These are phyloP conservation scores for Anastatica hierochuntica DNA, from an alignment of 345 rosid genomes.

Conservation along the genomic window DNA sequence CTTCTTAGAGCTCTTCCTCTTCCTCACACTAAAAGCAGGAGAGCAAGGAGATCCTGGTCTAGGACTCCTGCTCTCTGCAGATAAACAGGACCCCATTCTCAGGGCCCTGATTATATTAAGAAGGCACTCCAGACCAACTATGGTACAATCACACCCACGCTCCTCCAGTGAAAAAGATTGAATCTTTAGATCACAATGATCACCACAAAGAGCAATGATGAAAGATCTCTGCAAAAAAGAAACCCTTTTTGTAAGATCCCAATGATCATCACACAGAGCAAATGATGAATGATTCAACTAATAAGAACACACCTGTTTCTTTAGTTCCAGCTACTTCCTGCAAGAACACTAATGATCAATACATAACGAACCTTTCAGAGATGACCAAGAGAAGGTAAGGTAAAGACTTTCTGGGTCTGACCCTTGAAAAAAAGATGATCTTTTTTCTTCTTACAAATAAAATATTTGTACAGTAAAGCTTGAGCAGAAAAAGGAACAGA, in stretches of 20 bases:
- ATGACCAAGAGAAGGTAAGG: conserved; percentile 22
- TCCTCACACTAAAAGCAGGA: conserved; percentile 47
- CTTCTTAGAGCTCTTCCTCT: conserved; percentile 56
- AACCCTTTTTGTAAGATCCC: neutral
- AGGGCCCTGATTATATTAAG: conserved; percentile 95
- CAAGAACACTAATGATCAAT: conserved; percentile 1
- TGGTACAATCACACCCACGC: conserved; percentile 40
- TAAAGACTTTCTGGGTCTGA: conserved; percentile 3
- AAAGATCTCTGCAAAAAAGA: neutral
- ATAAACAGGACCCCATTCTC: conserved; percentile 99
- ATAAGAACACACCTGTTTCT: conserved; percentile 1
- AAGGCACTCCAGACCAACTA: conserved; percentile 96
- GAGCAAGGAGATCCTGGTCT: conserved; percentile 75
- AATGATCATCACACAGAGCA: conserved; percentile 8
- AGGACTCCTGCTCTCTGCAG: conserved; percentile 90
- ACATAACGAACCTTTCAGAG: conserved; percentile 20
- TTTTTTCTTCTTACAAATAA: conserved; percentile 8
- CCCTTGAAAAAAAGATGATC: no score
- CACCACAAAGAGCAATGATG: conserved; percentile 2
- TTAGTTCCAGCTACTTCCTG: conserved; percentile 1
- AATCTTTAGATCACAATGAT: conserved; percentile 32
- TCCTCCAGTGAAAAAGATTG: conserved; percentile 49
- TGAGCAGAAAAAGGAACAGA: conserved; percentile 18
- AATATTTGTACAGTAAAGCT: conserved; percentile 4
- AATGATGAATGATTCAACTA: conserved; percentile 4